Percentiles rank a stretch among this genome's conserved stretches.
phyloP scores from a whole-genome alignment of 371 early-diverging fungal genomes.

The Dinochytrium kinnereticum region DNA sequence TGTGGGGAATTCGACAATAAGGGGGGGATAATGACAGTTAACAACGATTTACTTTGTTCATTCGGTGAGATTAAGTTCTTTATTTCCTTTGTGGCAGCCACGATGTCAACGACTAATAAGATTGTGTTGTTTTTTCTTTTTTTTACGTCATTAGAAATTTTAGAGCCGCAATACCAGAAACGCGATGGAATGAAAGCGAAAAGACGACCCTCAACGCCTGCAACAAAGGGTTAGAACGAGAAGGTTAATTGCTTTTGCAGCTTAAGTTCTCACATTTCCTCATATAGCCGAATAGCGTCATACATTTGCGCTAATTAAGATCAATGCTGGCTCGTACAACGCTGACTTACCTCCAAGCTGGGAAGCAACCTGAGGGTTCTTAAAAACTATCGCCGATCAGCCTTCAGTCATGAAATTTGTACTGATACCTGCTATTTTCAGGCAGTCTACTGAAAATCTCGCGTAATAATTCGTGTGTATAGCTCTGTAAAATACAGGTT shows the following conservation, averaged over 20 bases:
- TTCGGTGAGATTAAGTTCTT: slow-evolving; percentile 69
- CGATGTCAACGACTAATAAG: too few relatives aligned
- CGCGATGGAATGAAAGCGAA: neutral
- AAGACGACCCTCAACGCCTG: slow-evolving; percentile 9
- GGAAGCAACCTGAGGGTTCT: slow-evolving; percentile 68
- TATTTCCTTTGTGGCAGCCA: too few relatives aligned
- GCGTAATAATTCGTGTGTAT: slow-evolving; percentile 77
- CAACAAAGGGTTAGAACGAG: neutral
- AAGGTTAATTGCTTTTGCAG: neutral
- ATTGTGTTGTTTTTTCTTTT: too few relatives aligned
- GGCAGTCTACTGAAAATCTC: slow-evolving; percentile 63
- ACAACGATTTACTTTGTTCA: slow-evolving; percentile 89
- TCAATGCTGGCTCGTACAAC: neutral
- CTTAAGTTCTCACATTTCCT: slow-evolving; percentile 11
- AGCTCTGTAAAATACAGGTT: slow-evolving; percentile 40
- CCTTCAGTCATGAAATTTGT: neutral
- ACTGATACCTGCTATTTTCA: slow-evolving; percentile 67
- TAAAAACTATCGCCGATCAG: slow-evolving; percentile 58
- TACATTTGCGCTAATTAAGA: slow-evolving; percentile 54
- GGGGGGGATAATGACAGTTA: slow-evolving; percentile 92
- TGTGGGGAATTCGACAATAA: slow-evolving; percentile 98
- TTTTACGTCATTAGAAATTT: slow-evolving; percentile 22
- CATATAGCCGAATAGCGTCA: slow-evolving; percentile 61
- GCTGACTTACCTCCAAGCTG: slow-evolving; percentile 51
- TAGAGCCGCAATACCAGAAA: slow-evolving; percentile 35